These are phyloP conservation scores for Meyerozyma elateridarum DNA, from an alignment of 1,139 yeast species.

Conservation along the genomic window DNA sequence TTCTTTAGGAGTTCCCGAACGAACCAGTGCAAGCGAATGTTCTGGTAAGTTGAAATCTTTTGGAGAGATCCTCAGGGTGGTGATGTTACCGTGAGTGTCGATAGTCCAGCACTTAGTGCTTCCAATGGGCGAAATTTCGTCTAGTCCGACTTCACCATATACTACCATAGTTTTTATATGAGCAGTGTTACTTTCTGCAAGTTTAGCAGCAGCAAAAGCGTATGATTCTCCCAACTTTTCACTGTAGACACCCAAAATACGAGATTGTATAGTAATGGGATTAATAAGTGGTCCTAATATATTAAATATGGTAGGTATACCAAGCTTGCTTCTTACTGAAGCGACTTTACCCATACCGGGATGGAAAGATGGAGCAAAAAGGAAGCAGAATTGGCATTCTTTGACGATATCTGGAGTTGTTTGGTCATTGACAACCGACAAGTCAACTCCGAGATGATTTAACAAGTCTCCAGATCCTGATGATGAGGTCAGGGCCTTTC, in stretches of 20 bases:
- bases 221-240: slow-evolving; percentile 75
- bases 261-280: slow-evolving; percentile 78
- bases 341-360: slow-evolving; percentile 89
- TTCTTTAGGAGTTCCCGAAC: slow-evolving; percentile 81
- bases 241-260: slow-evolving; percentile 86
- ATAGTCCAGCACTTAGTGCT: slow-evolving; percentile 75
- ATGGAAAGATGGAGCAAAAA: slow-evolving; percentile 93
- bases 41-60: slow-evolving; percentile 76
- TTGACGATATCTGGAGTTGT: slow-evolving; percentile 63
- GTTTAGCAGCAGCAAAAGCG: slow-evolving; percentile 68
- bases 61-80: slow-evolving; percentile 44
- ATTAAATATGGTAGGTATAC: slow-evolving; percentile 90
- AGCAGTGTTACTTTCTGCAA: slow-evolving; percentile 40
- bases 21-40: slow-evolving; percentile 62
- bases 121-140: slow-evolving; percentile 90
- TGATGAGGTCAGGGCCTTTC: slow-evolving; percentile 88
- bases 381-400: slow-evolving; percentile 59
- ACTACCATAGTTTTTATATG: slow-evolving; percentile 74
- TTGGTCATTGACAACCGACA: slow-evolving; percentile 58
- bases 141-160: slow-evolving; percentile 86
- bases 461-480: slow-evolving; percentile 94
- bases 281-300: slow-evolving; percentile 88
- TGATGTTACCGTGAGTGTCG: slow-evolving; percentile 39
- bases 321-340: slow-evolving; percentile 66
- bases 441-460: slow-evolving; percentile 69